Base-by-base conservation (phyloP, 768 basidiomycete genomes). In the Agaricus blazei region DNA sequence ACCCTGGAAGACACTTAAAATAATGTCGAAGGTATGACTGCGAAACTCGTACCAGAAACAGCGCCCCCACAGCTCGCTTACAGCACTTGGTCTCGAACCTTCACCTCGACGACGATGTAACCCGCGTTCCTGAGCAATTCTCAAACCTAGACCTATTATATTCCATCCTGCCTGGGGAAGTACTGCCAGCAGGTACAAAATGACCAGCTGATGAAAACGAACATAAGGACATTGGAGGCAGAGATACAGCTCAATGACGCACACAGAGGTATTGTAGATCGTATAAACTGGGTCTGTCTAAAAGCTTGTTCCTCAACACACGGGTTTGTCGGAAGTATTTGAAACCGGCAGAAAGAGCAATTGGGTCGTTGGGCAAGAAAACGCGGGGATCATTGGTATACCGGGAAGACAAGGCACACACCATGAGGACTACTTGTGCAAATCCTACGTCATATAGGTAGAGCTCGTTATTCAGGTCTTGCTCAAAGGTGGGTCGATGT, bases 231-330 rank as follows among this genome's bases (percentile, higher is more conserved):
- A 41, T 26, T 46, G 48, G 26, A n/a, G 40, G 38, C 38, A 42
- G 38, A 4, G n/a, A 29, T n/a, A 57, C 75, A 72, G 65, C n/a
- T n/a, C 7, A 19, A 19, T 19, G 8, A 64, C 79, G 55, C 64
- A 85, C 84, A 62, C 77, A 75, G 62, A 82, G 83, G 23, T 75
- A 76, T 64, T 95, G 91, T 24, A 95, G 69, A 61, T 90, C 88
- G 63, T 83, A 82, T 51, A 93, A 62, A 4, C 76, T 72, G 2
- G 86, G 80, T 11, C 78, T 75, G 0, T 80, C 73, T 19, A 86
- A 72, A 34, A 88, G 68, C 0, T 75, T 76, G 64, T 79, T 80
- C 56, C 81, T 77, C 51, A 85, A 75, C 56, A 81, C 74, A 51
- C 85, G 79, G 4, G 90, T 79, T 65, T 87, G 84, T 24, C 69